Evolutionary conservation across 305 asterid genomes (phyloP).

Genomic region (Solanum chacoense): DNA sequence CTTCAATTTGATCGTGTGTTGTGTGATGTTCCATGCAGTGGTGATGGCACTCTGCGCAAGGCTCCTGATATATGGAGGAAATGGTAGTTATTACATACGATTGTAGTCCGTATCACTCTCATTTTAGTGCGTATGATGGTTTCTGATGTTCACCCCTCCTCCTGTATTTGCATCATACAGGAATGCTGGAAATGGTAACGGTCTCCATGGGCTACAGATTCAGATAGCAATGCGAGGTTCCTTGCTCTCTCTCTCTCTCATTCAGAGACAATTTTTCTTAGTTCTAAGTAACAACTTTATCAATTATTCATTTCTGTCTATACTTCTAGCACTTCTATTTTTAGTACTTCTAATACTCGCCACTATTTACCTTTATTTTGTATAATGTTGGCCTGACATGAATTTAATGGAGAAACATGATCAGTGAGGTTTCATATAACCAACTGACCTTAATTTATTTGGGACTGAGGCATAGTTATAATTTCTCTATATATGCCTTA

Average conservation of each 20-base stretch:
- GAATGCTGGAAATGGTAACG: constrained; percentile 82
- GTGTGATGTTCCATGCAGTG: constrained; percentile 98
- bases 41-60: constrained; percentile 94
- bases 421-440: background rate
- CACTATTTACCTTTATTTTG: background rate
- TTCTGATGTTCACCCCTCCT: constrained; percentile 4
- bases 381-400: background rate
- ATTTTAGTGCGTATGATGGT: background rate
- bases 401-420: background rate
- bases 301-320: background rate
- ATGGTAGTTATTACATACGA: constrained; percentile 40
- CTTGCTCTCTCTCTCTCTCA: background rate
- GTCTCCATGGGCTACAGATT: constrained; percentile 88
- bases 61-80: constrained; percentile 98
- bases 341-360: background rate
- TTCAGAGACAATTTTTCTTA: background rate
- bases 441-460: background rate
- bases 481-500: background rate
- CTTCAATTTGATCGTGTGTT: constrained; percentile 90
- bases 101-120: background rate
- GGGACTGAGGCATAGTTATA: background rate
- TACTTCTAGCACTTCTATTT: background rate
- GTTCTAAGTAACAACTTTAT: background rate
- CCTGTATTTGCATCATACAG: constrained; percentile 19
- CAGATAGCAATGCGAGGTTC: constrained; percentile 96